These are phyloP conservation scores for Botryotinia calthae DNA, from an alignment of 2,329 filamentous ascomycete species.

Conservation along the genomic window DNA sequence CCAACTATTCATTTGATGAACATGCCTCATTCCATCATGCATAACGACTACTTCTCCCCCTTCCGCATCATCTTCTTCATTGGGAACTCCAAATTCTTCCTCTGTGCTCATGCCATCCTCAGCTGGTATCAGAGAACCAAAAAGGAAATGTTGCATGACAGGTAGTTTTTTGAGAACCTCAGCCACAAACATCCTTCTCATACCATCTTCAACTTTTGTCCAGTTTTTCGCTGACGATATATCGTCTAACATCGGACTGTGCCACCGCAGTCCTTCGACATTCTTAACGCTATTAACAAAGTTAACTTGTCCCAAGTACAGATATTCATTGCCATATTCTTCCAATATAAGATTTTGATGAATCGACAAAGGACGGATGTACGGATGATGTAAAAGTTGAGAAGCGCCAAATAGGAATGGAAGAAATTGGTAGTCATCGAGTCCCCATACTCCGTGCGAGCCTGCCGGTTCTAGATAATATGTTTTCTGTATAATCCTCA, in stretches of 20 bases:
- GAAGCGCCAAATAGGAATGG: slow-evolving; percentile 94
- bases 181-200: slow-evolving; percentile 94
- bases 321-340: slow-evolving; percentile 76
- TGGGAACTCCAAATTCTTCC: slow-evolving; percentile 47
- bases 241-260: slow-evolving; percentile 97
- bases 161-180: slow-evolving; percentile 92
- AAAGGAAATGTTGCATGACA: slow-evolving; percentile 98
- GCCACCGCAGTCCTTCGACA: slow-evolving; percentile 91
- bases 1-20: slow-evolving; percentile 73
- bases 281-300: slow-evolving; percentile 98
- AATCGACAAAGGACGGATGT: slow-evolving; percentile 74
- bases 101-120: slow-evolving; percentile 75
- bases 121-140: slow-evolving; percentile 80
- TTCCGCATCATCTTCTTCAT: slow-evolving; percentile 50
- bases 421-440: slow-evolving; percentile 96
- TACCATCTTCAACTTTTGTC: slow-evolving; percentile 89
- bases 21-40: slow-evolving; percentile 64
- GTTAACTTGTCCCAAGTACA: slow-evolving; percentile 88
- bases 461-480: slow-evolving; percentile 98
- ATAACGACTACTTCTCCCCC: slow-evolving; percentile 62
- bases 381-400: slow-evolving; percentile 82
- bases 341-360: slow-evolving; percentile 87
- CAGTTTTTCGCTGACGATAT: slow-evolving; percentile 88
- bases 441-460: slow-evolving; percentile 95
- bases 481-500: slow-evolving; percentile 83